A percentile compares a stretch with the other conserved stretches of the same genome.
Evolutionary conservation across 2,329 filamentous ascomycete genomes (phyloP).

Genomic region (Penicillium sp.): DNA sequence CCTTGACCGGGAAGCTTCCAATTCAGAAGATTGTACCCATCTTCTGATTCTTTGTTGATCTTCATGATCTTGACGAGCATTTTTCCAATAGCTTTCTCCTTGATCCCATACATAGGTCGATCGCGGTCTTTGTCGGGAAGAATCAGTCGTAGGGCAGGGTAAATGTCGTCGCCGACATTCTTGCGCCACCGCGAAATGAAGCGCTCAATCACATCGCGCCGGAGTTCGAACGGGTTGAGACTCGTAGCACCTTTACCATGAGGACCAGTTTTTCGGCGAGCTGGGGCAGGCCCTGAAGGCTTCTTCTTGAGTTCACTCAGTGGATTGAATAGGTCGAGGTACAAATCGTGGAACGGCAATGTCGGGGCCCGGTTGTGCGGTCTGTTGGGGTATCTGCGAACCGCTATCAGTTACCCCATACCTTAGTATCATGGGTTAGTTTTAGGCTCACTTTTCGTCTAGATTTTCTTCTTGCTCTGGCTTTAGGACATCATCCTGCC

Average conservation of each 20-base stretch:
- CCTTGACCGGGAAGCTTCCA: slow-evolving; percentile 85
- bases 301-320: slow-evolving; percentile 73
- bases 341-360: slow-evolving; percentile 76
- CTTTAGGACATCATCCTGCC: slow-evolving; percentile 11
- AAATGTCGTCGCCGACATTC: slow-evolving; percentile 88
- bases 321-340: slow-evolving; percentile 76
- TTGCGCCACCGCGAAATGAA: slow-evolving; percentile 86
- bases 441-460: slow-evolving; percentile 29
- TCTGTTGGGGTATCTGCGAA: slow-evolving; percentile 69
- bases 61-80: slow-evolving; percentile 89
- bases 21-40: slow-evolving; percentile 78
- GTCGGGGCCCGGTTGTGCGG: slow-evolving; percentile 78
- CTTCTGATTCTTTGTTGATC: slow-evolving; percentile 85
- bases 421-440: too few relatives aligned
- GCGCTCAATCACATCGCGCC: slow-evolving; percentile 74
- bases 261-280: slow-evolving; percentile 59
- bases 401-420: slow-evolving; percentile 5
- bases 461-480: slow-evolving; percentile 24
- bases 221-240: slow-evolving; percentile 70
- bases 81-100: slow-evolving; percentile 87
- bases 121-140: slow-evolving; percentile 91
- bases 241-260: slow-evolving; percentile 50
- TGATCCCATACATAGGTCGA: slow-evolving; percentile 87
- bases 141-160: slow-evolving; percentile 86
- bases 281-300: slow-evolving; percentile 54